These are phyloP conservation scores for Backusella morwellensis DNA, from an alignment of 192 early-diverging fungal species.

Conservation along the genomic window DNA sequence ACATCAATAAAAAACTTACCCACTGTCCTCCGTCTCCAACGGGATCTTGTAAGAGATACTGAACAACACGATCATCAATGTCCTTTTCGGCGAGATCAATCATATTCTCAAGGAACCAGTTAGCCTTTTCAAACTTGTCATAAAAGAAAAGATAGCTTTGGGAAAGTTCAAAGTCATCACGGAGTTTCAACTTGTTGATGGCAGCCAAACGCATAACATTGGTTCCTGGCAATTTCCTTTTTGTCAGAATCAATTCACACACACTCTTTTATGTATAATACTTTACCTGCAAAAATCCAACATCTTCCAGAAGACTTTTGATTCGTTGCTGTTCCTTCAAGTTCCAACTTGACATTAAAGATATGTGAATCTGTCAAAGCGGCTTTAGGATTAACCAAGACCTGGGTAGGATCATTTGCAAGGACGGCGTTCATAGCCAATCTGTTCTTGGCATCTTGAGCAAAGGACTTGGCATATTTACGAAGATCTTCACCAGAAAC, in stretches of 20 bases:
- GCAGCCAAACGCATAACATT: slow-evolving; percentile 68
- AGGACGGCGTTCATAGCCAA: slow-evolving; percentile 67
- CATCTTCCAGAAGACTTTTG: slow-evolving; percentile 76
- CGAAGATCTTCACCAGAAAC: slow-evolving; percentile 24
- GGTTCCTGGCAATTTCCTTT: slow-evolving; percentile 15
- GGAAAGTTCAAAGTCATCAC: slow-evolving; percentile 75
- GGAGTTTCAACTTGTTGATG: slow-evolving; percentile 59
- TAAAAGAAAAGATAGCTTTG: slow-evolving; percentile 66
- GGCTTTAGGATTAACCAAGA: slow-evolving; percentile 58
- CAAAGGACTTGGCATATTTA: slow-evolving; percentile 44
- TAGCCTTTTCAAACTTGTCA: slow-evolving; percentile 83
- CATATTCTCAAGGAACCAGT: slow-evolving; percentile 80
- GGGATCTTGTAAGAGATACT: slow-evolving; percentile 66
- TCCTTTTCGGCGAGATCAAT: slow-evolving; percentile 62
- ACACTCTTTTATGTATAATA: not conserved
- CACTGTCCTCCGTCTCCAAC: slow-evolving; percentile 75
- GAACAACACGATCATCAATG: slow-evolving; percentile 65
- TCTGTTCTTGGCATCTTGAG: slow-evolving; percentile 63
- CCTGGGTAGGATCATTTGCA: slow-evolving; percentile 51
- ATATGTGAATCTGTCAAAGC: slow-evolving; percentile 52
- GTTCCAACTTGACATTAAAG: slow-evolving; percentile 54
- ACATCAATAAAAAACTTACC: slow-evolving; percentile 4
- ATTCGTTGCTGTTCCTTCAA: slow-evolving; percentile 61
- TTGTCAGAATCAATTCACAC: not conserved
- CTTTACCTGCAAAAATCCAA: slow-evolving; percentile 77